Base-by-base conservation (phyloP, 768 basidiomycete genomes). In the Kwoniella botswanensis region DNA sequence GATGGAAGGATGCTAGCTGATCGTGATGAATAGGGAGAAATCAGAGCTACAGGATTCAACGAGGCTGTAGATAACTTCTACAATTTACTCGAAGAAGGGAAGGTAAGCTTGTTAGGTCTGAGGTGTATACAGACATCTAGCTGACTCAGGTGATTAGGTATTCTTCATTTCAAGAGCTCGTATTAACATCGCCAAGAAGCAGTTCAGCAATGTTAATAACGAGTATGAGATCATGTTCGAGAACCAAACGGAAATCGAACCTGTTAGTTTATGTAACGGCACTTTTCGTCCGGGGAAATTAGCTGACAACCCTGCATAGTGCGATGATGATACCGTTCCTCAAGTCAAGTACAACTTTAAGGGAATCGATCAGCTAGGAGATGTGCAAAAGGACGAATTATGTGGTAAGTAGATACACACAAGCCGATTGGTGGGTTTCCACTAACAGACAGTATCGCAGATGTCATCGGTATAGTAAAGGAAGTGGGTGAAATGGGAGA, bases 131-230 rank as follows among this genome's bases (percentile, higher is more conserved):
- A 35, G 35, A 6, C 35, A 35, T 35, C 52, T 17, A 24, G 24
- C 21, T 11, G 46, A 17, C 15, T 21, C 21, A 5, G 35, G 4
- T 44, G n/a, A 44, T 15, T 50, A 81, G 78, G 94, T 95, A 9
- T 98, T 94, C 82, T 93, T 87, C 79, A 87, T 98, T 65, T 93
- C 93, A 0, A 92, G 91, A 80, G 97, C 92, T 5, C 88, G 93
- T 60, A 91, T 98, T 79, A 93, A 93, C 78, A 89, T 98, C 15
- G 96, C 95, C 42, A 98, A 97, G 86, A 98, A 94, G 85, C 95
- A 97, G 84, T 99, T 96, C 84, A 91, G 88, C 43, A 93, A 92
- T 79, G 84, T 96, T 61, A 85, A 87, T 72, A 97, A 95, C 80
- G 95, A 98, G 79, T 98, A 98, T 78, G 95, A 98, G 82, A 88